Conservation (phyloP, 2,329 filamentous ascomycete species). For the Purpureocillium takamizusanense region DNA sequence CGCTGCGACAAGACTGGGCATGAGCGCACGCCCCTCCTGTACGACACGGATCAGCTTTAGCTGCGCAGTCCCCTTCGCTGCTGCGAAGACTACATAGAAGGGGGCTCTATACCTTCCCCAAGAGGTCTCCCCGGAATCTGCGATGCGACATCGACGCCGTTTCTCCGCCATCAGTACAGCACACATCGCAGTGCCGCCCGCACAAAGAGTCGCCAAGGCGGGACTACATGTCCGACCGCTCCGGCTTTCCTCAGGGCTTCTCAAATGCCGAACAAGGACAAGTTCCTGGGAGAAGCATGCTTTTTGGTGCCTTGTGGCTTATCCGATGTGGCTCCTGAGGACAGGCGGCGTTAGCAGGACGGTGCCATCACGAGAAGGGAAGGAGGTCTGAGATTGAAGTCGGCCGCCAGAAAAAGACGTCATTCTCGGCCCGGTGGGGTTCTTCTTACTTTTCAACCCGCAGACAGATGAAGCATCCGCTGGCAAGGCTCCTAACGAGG, state of each 20-base stretch:
- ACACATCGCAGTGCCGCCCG: not conserved
- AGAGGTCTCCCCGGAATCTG: conserved; percentile 5
- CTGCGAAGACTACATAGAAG: too few relatives aligned
- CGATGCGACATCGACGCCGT: conserved; percentile 6
- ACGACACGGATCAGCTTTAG: too few relatives aligned
- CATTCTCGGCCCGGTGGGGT: not conserved
- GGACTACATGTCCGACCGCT: not conserved
- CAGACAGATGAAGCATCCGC: not conserved
- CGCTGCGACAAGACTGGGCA: too few relatives aligned
- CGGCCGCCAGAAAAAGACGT: not conserved
- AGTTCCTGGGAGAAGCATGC: not conserved
- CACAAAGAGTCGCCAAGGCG: not conserved
- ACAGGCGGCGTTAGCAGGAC: not conserved
- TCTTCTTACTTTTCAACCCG: not conserved
- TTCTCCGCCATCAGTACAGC: conserved; percentile 4
- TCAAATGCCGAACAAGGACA: conserved; percentile 3
- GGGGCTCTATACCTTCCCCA: conserved; percentile 8
- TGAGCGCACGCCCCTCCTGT: too few relatives aligned
- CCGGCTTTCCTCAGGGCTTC: not conserved
- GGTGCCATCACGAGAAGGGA: conserved; percentile 7
- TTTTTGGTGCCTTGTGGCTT: not conserved
- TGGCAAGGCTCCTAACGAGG: not conserved
- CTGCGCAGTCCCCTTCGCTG: too few relatives aligned
- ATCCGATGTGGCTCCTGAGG: not conserved
- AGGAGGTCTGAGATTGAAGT: conserved; percentile 1